Base-by-base conservation (phyloP, 2,329 filamentous ascomycete species). In the Daldinia sp. region DNA sequence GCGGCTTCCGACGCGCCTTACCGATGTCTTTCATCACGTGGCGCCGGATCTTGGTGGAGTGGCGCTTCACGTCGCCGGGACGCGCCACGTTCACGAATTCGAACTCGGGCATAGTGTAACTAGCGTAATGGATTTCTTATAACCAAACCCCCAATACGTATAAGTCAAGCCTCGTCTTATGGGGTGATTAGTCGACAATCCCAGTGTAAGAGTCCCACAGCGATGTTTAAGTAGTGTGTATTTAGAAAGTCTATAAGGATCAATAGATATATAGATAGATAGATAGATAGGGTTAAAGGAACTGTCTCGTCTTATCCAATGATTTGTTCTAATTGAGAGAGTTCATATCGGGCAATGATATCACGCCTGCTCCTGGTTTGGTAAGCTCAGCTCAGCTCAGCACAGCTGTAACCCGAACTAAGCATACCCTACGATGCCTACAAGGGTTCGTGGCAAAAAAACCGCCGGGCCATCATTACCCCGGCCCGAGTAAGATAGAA, bases 11-110 rank as follows among this genome's bases (percentile, higher is more conserved):
- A 46, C 76, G 70, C 28, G 76, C 57, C 56, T 69, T 76, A 51
- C 76, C 75, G 26, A 77, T 77, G 46, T 77, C 76, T 46, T 77
- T 77, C 76, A 77, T 77, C 9, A 77, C 76, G 73, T 77, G 76
- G 23, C 74, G 74, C 20, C 76, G 76, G 26, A 77, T 74, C 41
- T 63, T 73, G 7, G 74, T 77, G 9, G 74, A 74, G 37, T 77
- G 70, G 42, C 67, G 72, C 62, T 76, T 77, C 20, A 75, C 70
- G 23, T 76, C 75, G 15, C 69, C 69, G 4, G 76, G 76, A 26
- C 48, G 54, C 30, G 54, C 69, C 7, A 77, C 60, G 59, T 76
- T 74, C 26, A 77, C 74, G 42, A 77, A 77, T 48, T 75, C 74
- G 60, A 77, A 77, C 3, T 71, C 42, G 9, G 72, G 42, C 75